A percentile compares a stretch with the other conserved stretches of the same genome.
These are phyloP conservation scores for Candida sanyaensis DNA, from an alignment of 1,139 yeast species.

Conservation along the genomic window DNA sequence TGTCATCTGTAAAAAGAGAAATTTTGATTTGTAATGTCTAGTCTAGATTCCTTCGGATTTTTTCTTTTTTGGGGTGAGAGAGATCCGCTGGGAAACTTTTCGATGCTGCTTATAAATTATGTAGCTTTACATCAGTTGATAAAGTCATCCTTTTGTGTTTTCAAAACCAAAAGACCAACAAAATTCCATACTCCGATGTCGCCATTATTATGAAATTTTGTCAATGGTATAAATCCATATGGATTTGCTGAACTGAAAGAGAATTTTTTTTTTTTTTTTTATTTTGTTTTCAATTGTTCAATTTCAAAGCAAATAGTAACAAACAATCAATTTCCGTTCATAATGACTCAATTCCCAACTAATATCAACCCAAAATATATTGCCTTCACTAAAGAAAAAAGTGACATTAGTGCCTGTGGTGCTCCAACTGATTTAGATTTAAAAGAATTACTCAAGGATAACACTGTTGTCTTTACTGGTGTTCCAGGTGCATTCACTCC, in stretches of 20 bases:
- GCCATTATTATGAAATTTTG: no score
- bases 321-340: not conserved
- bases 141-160: not conserved
- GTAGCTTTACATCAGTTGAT: not conserved
- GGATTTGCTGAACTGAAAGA: no score
- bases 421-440: slow-evolving; percentile 54
- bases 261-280: no score
- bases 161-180: no score
- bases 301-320: no score
- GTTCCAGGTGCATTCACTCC: slow-evolving; percentile 96
- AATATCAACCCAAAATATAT: slow-evolving; percentile 56
- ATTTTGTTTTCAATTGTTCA: no score
- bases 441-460: slow-evolving; percentile 48
- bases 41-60: not conserved
- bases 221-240: no score
- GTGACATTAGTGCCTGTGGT: slow-evolving; percentile 51
- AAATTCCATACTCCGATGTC: no score
- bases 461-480: slow-evolving; percentile 68
- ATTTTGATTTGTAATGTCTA: no score
- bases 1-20: no score
- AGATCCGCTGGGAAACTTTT: no score
- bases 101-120: not conserved
- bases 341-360: slow-evolving; percentile 42
- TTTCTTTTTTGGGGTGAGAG: not conserved
- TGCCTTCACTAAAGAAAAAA: slow-evolving; percentile 50